Evolutionary conservation across 2,329 filamentous ascomycete genomes (phyloP), one percentile per base, ranked within the genome.

Genomic region (Nothophoma quercina): DNA sequence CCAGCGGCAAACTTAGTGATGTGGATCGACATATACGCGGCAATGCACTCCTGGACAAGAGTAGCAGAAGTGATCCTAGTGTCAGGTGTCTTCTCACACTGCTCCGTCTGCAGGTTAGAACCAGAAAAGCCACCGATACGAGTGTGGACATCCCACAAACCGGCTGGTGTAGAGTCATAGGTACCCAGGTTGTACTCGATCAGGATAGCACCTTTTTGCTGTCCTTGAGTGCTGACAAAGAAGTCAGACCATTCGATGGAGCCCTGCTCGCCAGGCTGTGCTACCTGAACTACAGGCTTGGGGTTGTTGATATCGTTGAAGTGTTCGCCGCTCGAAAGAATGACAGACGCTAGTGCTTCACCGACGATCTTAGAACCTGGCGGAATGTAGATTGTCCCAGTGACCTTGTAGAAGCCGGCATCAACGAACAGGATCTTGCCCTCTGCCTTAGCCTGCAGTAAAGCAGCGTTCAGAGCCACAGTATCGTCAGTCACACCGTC

Each of bases 401-500:
- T 82, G 55, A 85, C 78, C 12, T 80, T 69, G 66, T 85, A 85
- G 35, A 78, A 81, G 22, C 83, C 83, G 29, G 84, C 81, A 60
- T 85, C 83, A 57, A 85, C 79, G 69, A 83, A 85, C 3, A 85
- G 74, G 18, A 85, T 75, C 46, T 69, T 70, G 51, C 81, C 75
- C 58, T 85, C 84, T 0, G 81, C 65, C 16, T 80, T 81, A 18
- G 83, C 84, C 47, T 77, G 83, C 72, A 93, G 77, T 55, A 96
- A 83, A 29, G 91, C 79, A 48, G 83, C 83, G 71, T 96, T 91
- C 63, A 95, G 86, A 6, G 87, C 88, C 3, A 81, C 84, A 2
- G 93, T 96, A 63, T 96, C 93, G 64, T 97, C 93, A 3, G 68
- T n/a, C 87, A 88, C 74, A 30, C 93, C 93, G 69, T 98, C 91